Percentiles rank a stretch among this genome's conserved stretches.
phyloP scores from a whole-genome alignment of 768 basidiomycete genomes.

The Lactarius deliciosus region DNA sequence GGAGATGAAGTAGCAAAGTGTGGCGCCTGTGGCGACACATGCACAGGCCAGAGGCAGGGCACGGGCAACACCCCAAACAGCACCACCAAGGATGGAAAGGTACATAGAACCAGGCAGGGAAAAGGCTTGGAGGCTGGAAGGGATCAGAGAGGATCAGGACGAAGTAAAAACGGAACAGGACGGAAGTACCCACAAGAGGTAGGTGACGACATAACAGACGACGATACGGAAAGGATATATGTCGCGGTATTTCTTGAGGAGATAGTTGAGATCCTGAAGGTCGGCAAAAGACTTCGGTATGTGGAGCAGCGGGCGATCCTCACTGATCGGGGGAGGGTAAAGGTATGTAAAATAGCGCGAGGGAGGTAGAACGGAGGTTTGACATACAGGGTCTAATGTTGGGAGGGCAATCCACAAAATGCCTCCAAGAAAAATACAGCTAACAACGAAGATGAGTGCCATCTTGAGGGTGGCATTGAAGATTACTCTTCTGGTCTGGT shows the following conservation, averaged over 20 bases:
- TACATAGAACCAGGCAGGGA: conserved; percentile 98
- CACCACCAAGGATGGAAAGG: conserved; percentile 92
- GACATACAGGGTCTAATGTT: conserved; percentile 71
- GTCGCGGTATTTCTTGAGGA: conserved; percentile 89
- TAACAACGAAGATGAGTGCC: conserved; percentile 69
- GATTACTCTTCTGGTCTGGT: conserved; percentile 55
- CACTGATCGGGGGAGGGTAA: conserved; percentile 44
- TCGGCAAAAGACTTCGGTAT: conserved; percentile 88
- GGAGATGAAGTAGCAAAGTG: conserved; percentile 90
- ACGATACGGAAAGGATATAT: conserved; percentile 85
- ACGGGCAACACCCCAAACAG: conserved; percentile 86
- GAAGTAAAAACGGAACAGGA: conserved; percentile 19
- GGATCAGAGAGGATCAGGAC: not conserved
- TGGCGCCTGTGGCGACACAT: conserved; percentile 88
- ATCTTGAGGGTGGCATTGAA: conserved; percentile 84
- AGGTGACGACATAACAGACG: conserved; percentile 83
- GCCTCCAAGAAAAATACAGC: conserved; percentile 68
- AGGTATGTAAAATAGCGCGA: conserved; percentile 8
- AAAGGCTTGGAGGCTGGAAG: conserved; percentile 87
- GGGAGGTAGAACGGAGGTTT: conserved; percentile 1
- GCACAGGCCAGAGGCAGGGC: conserved; percentile 90
- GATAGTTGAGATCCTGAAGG: conserved; percentile 78
- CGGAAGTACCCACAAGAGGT: conserved; percentile 76
- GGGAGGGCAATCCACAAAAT: conserved; percentile 83
- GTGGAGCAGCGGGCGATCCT: conserved; percentile 71